Base-by-base conservation (phyloP, 768 basidiomycete genomes). In the Boletus huronensis region DNA sequence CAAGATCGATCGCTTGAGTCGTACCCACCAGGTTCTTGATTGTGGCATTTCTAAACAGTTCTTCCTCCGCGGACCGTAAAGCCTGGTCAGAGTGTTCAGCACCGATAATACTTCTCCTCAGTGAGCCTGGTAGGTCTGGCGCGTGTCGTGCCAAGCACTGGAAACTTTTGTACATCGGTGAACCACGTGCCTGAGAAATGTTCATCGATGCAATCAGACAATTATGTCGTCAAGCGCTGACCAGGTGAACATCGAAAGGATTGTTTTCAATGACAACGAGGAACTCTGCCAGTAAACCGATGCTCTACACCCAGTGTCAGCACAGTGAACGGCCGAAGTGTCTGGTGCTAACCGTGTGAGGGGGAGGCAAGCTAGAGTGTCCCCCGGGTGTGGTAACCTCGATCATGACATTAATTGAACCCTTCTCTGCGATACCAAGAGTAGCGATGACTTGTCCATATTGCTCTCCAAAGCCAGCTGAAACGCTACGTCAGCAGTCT, bases 321-420 rank as follows among this genome's bases (percentile, higher is more conserved):
- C 44, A 58, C n/a, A 23, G 45, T 8, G 35, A 31, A 42, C 6
- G n/a, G 16, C 26, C 2, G 6, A 16, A 29, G n/a, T 35, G 21
- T 42, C 21, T n/a, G 8, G 29, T 3, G 58, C 77, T 59, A 64
- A 83, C 88, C 3, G 93, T 96, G 60, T 97, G 92, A 3, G 72
- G 62, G 16, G 89, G 90, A 16, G 94, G 94, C 14, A 93, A 73
- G 61, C 87, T 89, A 0, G 92, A 93, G 69, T 95, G 94, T 0
- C 93, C 93, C 6, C 93, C 93, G 0, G 84, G 76, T 0, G 85
- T 75, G 14, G 78, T 71, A 8, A 94, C 82, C 52, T 84, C 79
- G n/a, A 93, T 74, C 35, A 70, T 73, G 17, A 84, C 78, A 62
- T 89, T 77, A 9, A 86, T 41, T 52, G 77, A 82, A 10, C 92